Conservation (phyloP, 345 rosid genomes). For the Aegle marmelos region DNA sequence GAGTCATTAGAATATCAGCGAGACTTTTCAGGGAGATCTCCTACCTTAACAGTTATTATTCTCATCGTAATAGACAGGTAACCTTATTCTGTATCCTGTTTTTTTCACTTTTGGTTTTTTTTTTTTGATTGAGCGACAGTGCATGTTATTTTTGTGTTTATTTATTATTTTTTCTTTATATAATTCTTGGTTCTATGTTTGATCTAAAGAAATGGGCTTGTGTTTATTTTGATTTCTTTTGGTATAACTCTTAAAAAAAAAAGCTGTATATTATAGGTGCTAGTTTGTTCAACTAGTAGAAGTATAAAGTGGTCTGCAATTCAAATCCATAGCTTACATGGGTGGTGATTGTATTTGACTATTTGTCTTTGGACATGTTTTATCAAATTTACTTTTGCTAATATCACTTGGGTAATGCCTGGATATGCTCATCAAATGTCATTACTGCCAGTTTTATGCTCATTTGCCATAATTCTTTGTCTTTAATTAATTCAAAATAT, state of each 20-base stretch:
- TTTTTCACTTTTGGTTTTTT: neutral
- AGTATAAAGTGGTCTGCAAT: neutral
- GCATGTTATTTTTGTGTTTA: neutral
- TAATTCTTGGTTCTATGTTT: neutral
- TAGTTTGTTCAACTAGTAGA: neutral
- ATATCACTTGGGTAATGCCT: neutral
- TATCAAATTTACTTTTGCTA: neutral
- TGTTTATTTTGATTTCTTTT: neutral
- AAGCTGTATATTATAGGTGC: neutral
- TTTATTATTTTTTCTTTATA: neutral
- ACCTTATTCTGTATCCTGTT: neutral
- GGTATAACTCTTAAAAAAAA: neutral
- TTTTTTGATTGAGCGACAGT: neutral
- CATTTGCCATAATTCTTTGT: neutral
- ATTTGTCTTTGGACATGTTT: neutral
- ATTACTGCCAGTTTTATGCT: neutral
- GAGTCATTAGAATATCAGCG: slow-evolving; percentile 11
- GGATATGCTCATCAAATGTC: too few relatives aligned
- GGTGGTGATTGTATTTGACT: neutral
- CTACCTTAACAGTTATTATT: neutral
- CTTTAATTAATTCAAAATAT: neutral
- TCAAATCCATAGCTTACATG: too few relatives aligned
- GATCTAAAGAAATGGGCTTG: neutral
- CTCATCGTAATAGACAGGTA: slow-evolving; percentile 18
- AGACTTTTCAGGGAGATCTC: too few relatives aligned